Evolutionary conservation across 352 stramenopile genomes (phyloP), one percentile per base, ranked within the genome.

Genomic region (Phytophthora ohioensis): DNA sequence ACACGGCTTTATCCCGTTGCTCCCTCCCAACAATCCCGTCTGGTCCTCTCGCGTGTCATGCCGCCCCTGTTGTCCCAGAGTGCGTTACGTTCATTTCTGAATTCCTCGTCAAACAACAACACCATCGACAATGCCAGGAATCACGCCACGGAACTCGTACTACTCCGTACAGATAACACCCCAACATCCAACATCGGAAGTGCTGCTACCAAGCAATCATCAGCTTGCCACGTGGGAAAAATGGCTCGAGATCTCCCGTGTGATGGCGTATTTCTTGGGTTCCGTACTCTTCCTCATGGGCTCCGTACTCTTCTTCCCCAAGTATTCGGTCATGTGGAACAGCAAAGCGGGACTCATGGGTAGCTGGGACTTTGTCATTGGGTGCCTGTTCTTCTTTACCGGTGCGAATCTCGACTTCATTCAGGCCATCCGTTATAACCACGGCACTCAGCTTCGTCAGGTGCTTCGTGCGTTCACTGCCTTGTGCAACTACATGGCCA

Each of bases 231-330:
- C 46, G 12, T 53, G 46, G 46, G 46, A 36, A 36, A 53, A 53
- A n/a, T 5, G 46, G 1, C 21, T 53, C 27, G 46, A 53, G 8
- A n/a, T 38, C 27, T 38, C 46, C 2, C 46, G 46, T 10, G 46
- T 53, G 3, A 10, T 36, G 7, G 46, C 46, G 27, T 53, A 53
- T 6, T 36, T 36, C 46, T 11, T 53, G 3, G 46, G 46, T 13
- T 53, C 46, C 9, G 3, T 38, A 10, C 46, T 90, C 55, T 92
- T 92, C 76, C 69, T 91, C 38, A 36, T 82, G 31, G 82, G 85
- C 64, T 92, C 82, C 58, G 81, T 91, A 60, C 81, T 85, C 55
- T 92, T 81, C 75, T 92, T 86, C 67, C 85, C 85, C 31, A 82
- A 90, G 69, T 90, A 84, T 71, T 76, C 73, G n/a, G 82, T 73